Base-by-base conservation (phyloP, 352 stramenopile genomes). In the Phytopythium helicoides region DNA sequence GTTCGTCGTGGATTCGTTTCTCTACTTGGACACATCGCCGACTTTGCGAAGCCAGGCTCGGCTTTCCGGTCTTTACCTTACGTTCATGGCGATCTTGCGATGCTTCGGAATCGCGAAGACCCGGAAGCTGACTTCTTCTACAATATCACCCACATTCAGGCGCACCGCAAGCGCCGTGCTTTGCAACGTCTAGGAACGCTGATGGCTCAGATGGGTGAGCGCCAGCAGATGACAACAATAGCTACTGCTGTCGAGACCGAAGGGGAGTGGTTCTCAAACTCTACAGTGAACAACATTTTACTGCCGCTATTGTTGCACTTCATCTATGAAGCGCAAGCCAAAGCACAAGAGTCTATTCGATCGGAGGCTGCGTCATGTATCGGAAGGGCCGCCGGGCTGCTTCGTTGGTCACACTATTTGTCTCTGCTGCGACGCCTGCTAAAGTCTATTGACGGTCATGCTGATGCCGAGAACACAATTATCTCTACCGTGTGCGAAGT, bases 131-230 rank as follows among this genome's bases (percentile, higher is more conserved):
- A 99, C 68, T 99, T 99, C 60, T 99, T 99, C 75, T 89, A 97
- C 60, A 99, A 99, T 68, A 83, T 99, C 37, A 98, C 91, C 33
- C 97, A 99, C 76, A 98, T 99, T 38, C 97, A 99, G 68, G 75
- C 97, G 41, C 97, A 99, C 65, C 86, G 97, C 46, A 92, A 96
- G 66, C 79, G 87, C 11, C 85, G 92, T 47, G 96, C 95, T 16
- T 77, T 99, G 23, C 78, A 92, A 53, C 78, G 90, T 47, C 76
- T 99, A 1, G 83, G 89, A 36, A 87, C 77, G 50, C 53, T 92
- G n/a, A 89, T 99, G 69, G 66, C 76, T 23, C 59, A 80, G 14
- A 92, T 94, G 79, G 33, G 11, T 18, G 58, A 68, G 19, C 45
- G 45, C 6, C 31, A 53, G 47, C 47, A 53, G 47, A 18, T 44